phyloP scores from a whole-genome alignment of 345 rosid species.

The Corymbia maculata region DNA sequence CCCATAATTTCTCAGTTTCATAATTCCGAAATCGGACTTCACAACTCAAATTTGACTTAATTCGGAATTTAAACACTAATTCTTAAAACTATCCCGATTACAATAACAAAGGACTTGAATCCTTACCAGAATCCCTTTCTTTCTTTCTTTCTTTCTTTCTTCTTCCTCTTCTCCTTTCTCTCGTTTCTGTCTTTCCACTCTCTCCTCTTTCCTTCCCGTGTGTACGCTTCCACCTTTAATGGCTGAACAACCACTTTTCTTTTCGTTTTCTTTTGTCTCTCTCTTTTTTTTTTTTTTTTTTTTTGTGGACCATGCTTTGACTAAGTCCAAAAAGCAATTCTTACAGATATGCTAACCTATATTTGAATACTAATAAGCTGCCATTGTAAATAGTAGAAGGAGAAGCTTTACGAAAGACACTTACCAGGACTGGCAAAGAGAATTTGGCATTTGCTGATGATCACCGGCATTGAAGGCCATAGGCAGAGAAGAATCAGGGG shows the following conservation, averaged over 20 bases:
- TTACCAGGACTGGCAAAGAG: background rate
- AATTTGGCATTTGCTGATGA: background rate
- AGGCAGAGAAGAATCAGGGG: background rate
- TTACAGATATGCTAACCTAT: background rate
- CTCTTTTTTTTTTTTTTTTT: accelerated
- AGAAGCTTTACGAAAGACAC: background rate
- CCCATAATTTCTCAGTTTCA: background rate
- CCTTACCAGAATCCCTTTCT: background rate
- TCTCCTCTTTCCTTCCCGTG: background rate
- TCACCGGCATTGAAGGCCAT: background rate
- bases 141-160: background rate
- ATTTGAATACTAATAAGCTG: background rate
- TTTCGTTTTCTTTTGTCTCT: too few species aligned
- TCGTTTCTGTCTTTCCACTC: too few species aligned
- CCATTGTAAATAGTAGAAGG: background rate
- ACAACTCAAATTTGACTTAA: background rate
- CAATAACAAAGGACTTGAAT: background rate
- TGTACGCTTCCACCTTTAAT: background rate
- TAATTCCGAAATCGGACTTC: too few species aligned
- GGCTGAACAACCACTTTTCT: background rate
- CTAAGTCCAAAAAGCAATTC: background rate
- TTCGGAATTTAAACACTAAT: background rate
- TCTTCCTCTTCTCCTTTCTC: too few species aligned
- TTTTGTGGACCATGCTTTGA: background rate
- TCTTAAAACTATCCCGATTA: background rate